Evolutionary conservation across 352 stramenopile genomes (phyloP), one percentile per base, ranked within the genome.

Genomic region (Pythium utonaiense): DNA sequence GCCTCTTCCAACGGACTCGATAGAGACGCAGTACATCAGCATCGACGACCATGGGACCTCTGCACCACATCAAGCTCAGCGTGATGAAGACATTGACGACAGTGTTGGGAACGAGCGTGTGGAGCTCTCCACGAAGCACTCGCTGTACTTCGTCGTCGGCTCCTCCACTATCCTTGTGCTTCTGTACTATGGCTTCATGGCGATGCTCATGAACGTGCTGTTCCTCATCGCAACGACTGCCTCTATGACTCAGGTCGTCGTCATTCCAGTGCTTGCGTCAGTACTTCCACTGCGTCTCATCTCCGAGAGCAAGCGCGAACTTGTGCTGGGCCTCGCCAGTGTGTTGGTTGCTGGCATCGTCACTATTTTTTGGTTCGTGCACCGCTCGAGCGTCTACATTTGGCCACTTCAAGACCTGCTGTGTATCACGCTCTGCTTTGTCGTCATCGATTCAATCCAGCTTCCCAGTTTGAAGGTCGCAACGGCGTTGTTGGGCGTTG

Each of bases 321-420:
- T 36, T 25, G 14, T 68, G 1, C 19, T 67, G 13, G 40, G 56
- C 4, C 17, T 62, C n/a, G 40, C 53, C 13, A 64, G 64, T 22
- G 12, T 64, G 1, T 30, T 17, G 0, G 24, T 80, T 0, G 66
- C 70, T 2, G 45, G 72, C 6, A 53, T 57, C 0, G 30, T 86
- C 31, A 69, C 60, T 1, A 19, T 75, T 12, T 75, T 69, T 30
- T 90, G 83, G 71, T 89, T 83, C 66, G 66, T 93, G 22, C 70
- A 73, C 28, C 74, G 91, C 16, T 60, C 64, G 0, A 79, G 89
- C 60, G 40, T 83, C 4, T 79, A 77, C 56, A 72, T 80, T 16
- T 97, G 90, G 90, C 70, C 95, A 0, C 68, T 96, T 0, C 92
- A 98, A 70, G 83, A 97, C 62, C 59, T 96, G 8, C 81, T 98